phyloP scores from a whole-genome alignment of 257 asterid species.

The Vinca minor region DNA sequence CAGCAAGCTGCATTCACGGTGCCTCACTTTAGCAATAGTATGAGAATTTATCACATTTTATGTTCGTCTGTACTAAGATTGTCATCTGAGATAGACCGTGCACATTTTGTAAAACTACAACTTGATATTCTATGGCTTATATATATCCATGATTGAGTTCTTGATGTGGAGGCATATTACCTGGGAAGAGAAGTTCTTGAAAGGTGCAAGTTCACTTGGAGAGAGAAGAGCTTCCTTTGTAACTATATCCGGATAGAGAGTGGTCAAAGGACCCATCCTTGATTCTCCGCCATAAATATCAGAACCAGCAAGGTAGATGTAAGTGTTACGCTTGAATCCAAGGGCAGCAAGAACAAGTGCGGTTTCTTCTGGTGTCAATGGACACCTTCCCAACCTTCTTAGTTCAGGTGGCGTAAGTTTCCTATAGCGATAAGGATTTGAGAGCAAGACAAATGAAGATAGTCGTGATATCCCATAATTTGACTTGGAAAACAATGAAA shows the following conservation, averaged over 20 bases:
- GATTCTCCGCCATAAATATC: conserved; percentile 65
- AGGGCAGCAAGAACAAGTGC: conserved; percentile 80
- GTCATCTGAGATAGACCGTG: too few species aligned
- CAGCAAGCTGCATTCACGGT: conserved; percentile 68
- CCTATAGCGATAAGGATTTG: conserved; percentile 22
- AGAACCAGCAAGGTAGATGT: conserved; percentile 86
- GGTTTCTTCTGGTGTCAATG: conserved; percentile 93
- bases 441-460: background rate
- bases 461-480: background rate
- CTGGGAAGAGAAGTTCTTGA: conserved; percentile 83
- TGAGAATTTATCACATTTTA: too few species aligned
- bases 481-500: background rate
- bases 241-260: conserved; percentile 63
- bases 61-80: too few species aligned
- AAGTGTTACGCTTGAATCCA: conserved; percentile 51
- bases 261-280: conserved; percentile 56
- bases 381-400: conserved; percentile 72
- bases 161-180: conserved; percentile 26
- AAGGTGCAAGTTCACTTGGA: conserved; percentile 61
- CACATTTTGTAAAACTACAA: too few species aligned
- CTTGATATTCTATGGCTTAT: too few species aligned
- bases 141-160: too few species aligned
- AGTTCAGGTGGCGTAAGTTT: conserved; percentile 38
- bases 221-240: conserved; percentile 84
- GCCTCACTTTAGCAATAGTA: background rate